Evolutionary conservation across 768 basidiomycete species (phyloP), one percentile per base, ranked within the genome.

Genomic region (Fomitopsis serialis): DNA sequence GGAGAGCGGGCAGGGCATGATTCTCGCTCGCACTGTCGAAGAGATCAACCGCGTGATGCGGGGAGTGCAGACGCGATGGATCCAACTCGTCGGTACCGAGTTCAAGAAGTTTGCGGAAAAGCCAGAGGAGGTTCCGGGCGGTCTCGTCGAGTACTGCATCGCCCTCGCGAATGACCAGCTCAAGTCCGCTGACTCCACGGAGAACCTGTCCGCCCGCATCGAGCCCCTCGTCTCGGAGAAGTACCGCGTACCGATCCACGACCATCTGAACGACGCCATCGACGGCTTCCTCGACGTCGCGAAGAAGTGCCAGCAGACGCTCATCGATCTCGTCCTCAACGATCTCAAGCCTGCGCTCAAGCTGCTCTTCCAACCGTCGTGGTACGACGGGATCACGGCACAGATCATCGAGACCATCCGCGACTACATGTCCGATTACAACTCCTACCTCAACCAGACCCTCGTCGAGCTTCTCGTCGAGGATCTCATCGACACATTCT

Each of bases 271-370:
- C 73, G 89, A 96, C 58, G 94, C 95, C 32, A 98, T 98, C 60
- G 96, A 99, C 66, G 97, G 97, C 2, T 98, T 95, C 69, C 81
- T 98, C 57, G 97, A 99, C 69, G 92, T 98, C 36, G 95, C 95
- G 49, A 98, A 98, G 76, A 92, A 91, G 67, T 98, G 95, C 75
- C 93, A 89, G 21, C 90, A 96, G 62, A 88, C 89, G 0, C 81
- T 99, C 53, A 94, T 99, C 63, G 89, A 91, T 61, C 84, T 96
- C 62, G 86, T 98, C 62, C 93, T 97, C 76, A 90, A 97, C 68
- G 97, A 98, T 67, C 72, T 98, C 60, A 91, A 87, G 66, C 84
- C 88, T 0, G 95, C 89, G 10, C 88, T 84, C 15, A 93, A 91
- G 66, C 77, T 76, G 36, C 77, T 98, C 35, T 94, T 98, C 78